Base-by-base conservation (phyloP, 2,329 filamentous ascomycete species). In the Cercospora beticola region DNA sequence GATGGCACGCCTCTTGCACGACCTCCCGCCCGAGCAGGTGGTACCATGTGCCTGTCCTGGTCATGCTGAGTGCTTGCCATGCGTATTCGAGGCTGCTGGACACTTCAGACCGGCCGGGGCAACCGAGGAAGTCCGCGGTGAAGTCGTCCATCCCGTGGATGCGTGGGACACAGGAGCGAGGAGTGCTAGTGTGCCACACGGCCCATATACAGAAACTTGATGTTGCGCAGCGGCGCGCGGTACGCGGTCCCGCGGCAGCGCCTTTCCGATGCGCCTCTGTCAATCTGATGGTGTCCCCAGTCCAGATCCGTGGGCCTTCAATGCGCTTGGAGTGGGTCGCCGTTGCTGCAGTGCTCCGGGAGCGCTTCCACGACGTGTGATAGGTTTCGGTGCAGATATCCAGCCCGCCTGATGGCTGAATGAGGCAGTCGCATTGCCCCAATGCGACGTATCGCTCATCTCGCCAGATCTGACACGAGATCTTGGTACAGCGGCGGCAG, bases 111-210 rank as follows among this genome's bases (percentile, higher is more conserved):
- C 10, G 31, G 16, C 23, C 7, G 65, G 31, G 56, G 52, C 65
- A 43, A 23, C 67, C 67, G 67, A 68, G 67, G 31, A 68, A 60
- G 57, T 68, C 67, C 67, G 67, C 57, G 23, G 18, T 30, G 8
- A 36, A 14, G 56, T 31, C 21, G 57, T 30, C 23, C 16, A 30
- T 54, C 18, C 49, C 31, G 46, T 26, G 59, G 14, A 28, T 12
- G 59, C 18, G 23, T 49, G 59, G 54, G 64, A 21, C 64, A 52
- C 43, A 40, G 46, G 36, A 61, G 30, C 5, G 26, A 30, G 46
- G 43, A 43, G 28, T 54, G 65, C 59, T 43, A 63, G 59, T 59
- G 60, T 66, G 43, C 36, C 43, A 60, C 59, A 30, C 28, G 33
- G 28, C n/a, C 30, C 46, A 52, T 59, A 23, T 36, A 21, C 40